Evolutionary conservation across 1,284 basidiomycete species (phyloP).

Genomic region (Trichosporon inkin): DNA sequence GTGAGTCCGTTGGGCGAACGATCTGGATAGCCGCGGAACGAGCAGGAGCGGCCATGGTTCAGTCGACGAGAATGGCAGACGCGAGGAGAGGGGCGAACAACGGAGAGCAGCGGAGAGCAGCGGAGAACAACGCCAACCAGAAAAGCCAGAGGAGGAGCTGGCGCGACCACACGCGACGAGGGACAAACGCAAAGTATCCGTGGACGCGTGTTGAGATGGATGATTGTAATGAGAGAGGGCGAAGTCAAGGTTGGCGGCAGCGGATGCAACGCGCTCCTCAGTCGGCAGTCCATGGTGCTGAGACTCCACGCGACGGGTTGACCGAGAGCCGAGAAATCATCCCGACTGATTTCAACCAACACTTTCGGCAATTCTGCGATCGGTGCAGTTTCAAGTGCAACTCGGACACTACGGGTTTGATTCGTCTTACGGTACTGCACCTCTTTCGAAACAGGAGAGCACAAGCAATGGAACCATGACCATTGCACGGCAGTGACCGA

Average conservation of each 20-base stretch:
- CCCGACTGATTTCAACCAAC: not conserved
- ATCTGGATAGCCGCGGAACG: conserved; percentile 59
- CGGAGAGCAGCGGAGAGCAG: too few relatives aligned
- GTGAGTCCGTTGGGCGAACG: conserved; percentile 51
- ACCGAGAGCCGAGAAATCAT: not conserved
- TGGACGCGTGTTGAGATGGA: not conserved
- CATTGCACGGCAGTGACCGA: too few relatives aligned
- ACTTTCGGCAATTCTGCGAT: too few relatives aligned
- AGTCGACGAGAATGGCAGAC: not conserved
- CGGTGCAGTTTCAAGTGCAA: too few relatives aligned
- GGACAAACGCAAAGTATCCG: not conserved
- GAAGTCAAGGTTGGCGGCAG: not conserved
- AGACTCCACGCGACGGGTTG: not conserved
- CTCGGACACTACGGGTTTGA: too few relatives aligned
- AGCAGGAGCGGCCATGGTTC: conserved; percentile 24
- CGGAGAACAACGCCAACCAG: too few relatives aligned
- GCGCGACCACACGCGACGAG: not conserved
- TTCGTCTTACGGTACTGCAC: too few relatives aligned
- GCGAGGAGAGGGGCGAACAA: conserved; percentile 4
- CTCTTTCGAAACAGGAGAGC: too few relatives aligned
- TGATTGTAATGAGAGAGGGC: not conserved
- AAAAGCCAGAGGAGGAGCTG: not conserved
- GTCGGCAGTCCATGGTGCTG: not conserved
- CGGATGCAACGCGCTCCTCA: conserved; percentile 5
- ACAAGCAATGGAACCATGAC: too few relatives aligned